These are phyloP conservation scores for Trametes cingulata DNA, from an alignment of 768 basidiomycete genomes.

Conservation along the genomic window DNA sequence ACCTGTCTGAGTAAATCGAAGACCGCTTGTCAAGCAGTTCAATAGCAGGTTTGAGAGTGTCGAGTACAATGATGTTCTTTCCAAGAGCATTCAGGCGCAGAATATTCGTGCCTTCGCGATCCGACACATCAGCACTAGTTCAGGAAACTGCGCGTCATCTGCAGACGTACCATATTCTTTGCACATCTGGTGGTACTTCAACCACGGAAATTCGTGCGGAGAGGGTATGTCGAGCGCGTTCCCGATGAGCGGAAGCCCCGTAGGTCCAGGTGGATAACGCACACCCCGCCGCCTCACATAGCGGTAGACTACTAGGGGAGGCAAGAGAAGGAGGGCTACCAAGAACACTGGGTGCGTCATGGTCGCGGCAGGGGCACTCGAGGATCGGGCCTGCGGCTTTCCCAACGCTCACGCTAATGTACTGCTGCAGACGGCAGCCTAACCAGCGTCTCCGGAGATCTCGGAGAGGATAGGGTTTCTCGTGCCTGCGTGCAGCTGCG, in stretches of 20 bases:
- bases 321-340: background rate
- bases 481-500: no score
- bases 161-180: slow-evolving; percentile 19
- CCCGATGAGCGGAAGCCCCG: slow-evolving; percentile 23
- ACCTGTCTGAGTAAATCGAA: slow-evolving; percentile 29
- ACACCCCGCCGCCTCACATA: background rate
- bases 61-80: slow-evolving; percentile 25
- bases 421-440: no score
- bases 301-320: background rate
- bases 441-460: no score
- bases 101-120: slow-evolving; percentile 18
- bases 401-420: no score
- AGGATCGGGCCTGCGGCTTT: no score
- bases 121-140: background rate
- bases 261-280: slow-evolving; percentile 23
- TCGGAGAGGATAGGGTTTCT: no score
- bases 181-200: slow-evolving; percentile 20
- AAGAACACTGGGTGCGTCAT: background rate
- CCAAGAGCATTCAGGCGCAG: slow-evolving; percentile 24
- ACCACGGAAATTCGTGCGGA: slow-evolving; percentile 13
- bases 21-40: slow-evolving; percentile 33
- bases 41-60: slow-evolving; percentile 18
- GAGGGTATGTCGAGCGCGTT: slow-evolving; percentile 25
- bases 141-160: no score
- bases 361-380: background rate